phyloP scores from a whole-genome alignment of 176 grass and related monocot genomes.

The Triticum monococcum region DNA sequence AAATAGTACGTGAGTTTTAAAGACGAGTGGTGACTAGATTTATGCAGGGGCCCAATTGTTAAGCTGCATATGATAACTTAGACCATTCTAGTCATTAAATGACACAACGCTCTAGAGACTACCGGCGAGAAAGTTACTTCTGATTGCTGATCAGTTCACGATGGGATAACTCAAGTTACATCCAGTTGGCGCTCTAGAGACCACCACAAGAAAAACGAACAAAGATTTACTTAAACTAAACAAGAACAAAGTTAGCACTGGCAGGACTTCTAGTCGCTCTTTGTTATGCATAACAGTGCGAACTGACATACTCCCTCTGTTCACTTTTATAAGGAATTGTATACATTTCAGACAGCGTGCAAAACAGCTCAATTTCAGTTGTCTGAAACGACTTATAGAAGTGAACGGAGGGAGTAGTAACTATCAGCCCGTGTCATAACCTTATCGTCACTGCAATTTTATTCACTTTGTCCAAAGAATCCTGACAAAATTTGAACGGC shows the following conservation, averaged over 20 bases:
- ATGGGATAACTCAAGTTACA: slow-evolving; percentile 17
- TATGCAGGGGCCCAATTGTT: not conserved
- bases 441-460: not conserved
- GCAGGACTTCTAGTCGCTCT: not conserved
- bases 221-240: too few relatives aligned
- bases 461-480: not conserved
- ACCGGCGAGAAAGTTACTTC: not conserved
- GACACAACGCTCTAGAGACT: not conserved
- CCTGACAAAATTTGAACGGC: not conserved
- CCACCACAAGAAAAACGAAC: too few relatives aligned
- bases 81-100: not conserved
- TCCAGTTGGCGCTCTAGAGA: not conserved
- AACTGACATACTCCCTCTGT: not conserved
- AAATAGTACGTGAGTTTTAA: not conserved
- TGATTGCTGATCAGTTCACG: not conserved
- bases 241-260: slow-evolving; percentile 14
- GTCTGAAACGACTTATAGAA: too few relatives aligned
- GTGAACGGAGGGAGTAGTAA: not conserved
- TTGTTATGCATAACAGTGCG: not conserved
- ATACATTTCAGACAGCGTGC: too few relatives aligned
- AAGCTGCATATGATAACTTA: not conserved
- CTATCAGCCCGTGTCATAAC: not conserved
- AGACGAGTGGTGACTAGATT: not conserved
- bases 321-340: too few relatives aligned
- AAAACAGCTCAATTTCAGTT: too few relatives aligned